A percentile compares a stretch with the other conserved stretches of the same genome.
Conservation (phyloP, 495 filamentous ascomycete genomes). For the Aspergillus sclerotiicarbonarius region DNA sequence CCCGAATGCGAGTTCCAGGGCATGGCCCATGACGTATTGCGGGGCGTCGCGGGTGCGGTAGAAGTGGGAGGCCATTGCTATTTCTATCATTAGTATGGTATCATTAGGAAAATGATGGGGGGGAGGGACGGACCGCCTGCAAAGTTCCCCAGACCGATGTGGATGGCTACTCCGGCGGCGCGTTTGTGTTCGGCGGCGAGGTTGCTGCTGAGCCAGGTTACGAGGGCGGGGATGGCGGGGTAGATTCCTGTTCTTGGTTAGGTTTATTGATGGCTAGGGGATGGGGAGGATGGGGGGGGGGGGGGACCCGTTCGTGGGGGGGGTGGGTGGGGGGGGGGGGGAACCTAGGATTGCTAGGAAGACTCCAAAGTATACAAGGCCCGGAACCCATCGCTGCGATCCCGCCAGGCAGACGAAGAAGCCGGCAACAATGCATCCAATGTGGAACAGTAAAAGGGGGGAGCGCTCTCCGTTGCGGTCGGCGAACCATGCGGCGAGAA, state of each 20-base stretch:
- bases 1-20: conserved; percentile 68
- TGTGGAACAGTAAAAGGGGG: conserved; percentile 61
- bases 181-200: conserved; percentile 70
- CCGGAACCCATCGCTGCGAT: conserved; percentile 48
- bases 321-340: conserved; percentile 28
- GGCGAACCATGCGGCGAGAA: conserved; percentile 49
- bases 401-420: conserved; percentile 57
- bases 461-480: conserved; percentile 60
- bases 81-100: not conserved
- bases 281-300: conserved; percentile 31
- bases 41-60: conserved; percentile 65
- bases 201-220: conserved; percentile 73
- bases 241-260: conserved; percentile 30
- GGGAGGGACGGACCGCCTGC: conserved; percentile 45
- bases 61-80: conserved; percentile 73
- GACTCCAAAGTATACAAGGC: conserved; percentile 69
- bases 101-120: not conserved
- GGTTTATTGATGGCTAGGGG: conserved; percentile 17
- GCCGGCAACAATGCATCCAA: conserved; percentile 61
- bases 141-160: conserved; percentile 72
- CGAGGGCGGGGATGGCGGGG: conserved; percentile 56
- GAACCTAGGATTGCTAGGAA: conserved; percentile 68
- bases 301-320: conserved; percentile 48
- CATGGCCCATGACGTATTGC: conserved; percentile 65
- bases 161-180: conserved; percentile 69